These are phyloP conservation scores for Paramecium bursaria DNA, from an alignment of 73 alveolate species.

Conservation along the genomic window DNA sequence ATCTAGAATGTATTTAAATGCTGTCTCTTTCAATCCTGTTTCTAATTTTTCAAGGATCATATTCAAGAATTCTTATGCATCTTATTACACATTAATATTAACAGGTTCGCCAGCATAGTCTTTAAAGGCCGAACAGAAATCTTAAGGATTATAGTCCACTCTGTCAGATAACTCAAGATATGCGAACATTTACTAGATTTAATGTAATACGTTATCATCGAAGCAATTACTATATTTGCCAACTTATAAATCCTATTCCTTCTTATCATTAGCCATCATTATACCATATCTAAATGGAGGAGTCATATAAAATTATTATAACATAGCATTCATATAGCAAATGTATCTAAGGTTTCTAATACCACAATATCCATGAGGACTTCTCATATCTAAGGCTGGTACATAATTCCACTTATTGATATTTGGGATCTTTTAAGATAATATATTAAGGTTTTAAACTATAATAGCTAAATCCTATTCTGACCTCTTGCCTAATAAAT, in stretches of 20 bases:
- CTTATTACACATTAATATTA: conserved; percentile 92
- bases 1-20: conserved; percentile 86
- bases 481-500: background rate
- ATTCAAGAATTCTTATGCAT: conserved; percentile 96
- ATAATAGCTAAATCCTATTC: background rate
- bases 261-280: conserved; percentile 85
- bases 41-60: conserved; percentile 96
- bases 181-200: conserved; percentile 93
- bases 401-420: conserved; percentile 84
- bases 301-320: conserved; percentile 95
- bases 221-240: conserved; percentile 72
- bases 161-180: conserved; percentile 92
- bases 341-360: conserved; percentile 89
- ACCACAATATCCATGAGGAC: conserved; percentile 79
- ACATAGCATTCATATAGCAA: conserved; percentile 97
- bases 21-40: conserved; percentile 86
- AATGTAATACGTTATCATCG: conserved; percentile 96
- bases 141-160: conserved; percentile 92
- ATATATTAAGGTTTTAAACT: conserved; percentile 37
- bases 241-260: conserved; percentile 65
- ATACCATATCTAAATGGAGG: conserved; percentile 94
- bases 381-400: conserved; percentile 82
- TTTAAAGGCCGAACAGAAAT: conserved; percentile 93
- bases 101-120: conserved; percentile 98
- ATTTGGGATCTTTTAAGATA: conserved; percentile 67